phyloP scores from a whole-genome alignment of 176 grass and related monocot species.

The Luzula sylvatica region DNA sequence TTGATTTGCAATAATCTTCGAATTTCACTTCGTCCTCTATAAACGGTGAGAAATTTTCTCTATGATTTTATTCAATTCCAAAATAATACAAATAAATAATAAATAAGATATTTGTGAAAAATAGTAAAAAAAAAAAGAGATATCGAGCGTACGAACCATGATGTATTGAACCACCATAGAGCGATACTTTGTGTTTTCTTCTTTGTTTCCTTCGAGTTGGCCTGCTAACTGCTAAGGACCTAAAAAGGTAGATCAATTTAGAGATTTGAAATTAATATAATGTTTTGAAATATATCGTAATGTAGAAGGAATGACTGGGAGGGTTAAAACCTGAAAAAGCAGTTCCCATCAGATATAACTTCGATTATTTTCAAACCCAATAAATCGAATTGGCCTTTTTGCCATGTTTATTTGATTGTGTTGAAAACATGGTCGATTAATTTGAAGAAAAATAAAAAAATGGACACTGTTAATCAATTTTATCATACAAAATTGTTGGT shows the following conservation, averaged over 20 bases:
- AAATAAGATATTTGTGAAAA: background rate
- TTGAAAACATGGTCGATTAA: background rate
- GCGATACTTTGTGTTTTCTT: constrained; percentile 73
- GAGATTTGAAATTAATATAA: background rate
- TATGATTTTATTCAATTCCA: constrained; percentile 35
- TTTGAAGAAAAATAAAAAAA: too few species aligned
- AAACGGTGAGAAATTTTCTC: constrained; percentile 75
- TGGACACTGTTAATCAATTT: too few species aligned
- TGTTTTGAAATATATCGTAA: background rate
- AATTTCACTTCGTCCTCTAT: constrained; percentile 89
- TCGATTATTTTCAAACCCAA: constrained; percentile 60
- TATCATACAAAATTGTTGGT: too few species aligned
- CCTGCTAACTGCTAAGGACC: constrained; percentile 83
- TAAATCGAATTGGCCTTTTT: constrained; percentile 62
- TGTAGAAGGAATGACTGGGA: background rate
- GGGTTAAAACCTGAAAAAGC: constrained; percentile 79
- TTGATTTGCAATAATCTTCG: constrained; percentile 70
- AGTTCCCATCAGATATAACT: constrained; percentile 80
- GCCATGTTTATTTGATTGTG: constrained; percentile 54
- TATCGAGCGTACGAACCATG: constrained; percentile 30
- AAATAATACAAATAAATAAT: constrained; percentile 7
- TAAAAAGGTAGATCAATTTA: constrained; percentile 45
- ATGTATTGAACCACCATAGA: constrained; percentile 81
- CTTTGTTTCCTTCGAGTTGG: constrained; percentile 80
- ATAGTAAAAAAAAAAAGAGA: background rate